phyloP scores from a whole-genome alignment of 1,284 basidiomycete genomes.

The Microbotryum scabiosae region DNA sequence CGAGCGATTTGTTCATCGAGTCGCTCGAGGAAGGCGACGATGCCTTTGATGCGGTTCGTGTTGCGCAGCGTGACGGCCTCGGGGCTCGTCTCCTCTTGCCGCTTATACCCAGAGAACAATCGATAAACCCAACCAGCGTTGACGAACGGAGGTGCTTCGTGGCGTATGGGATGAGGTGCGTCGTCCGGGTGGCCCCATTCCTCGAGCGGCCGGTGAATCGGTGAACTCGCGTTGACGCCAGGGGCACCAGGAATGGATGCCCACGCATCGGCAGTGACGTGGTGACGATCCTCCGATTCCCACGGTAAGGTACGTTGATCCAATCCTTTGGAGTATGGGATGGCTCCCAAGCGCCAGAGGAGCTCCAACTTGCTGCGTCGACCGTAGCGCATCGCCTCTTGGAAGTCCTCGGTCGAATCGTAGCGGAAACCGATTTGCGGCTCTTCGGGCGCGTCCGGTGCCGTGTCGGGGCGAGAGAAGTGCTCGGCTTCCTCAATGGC shows the following conservation, averaged over 20 bases:
- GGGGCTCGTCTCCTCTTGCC: constrained; percentile 32
- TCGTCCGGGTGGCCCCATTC: not conserved
- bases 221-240: constrained; percentile 14
- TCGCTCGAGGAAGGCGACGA: constrained; percentile 35
- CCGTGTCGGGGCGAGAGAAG: constrained; percentile 16
- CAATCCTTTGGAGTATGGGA: constrained; percentile 34
- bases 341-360: constrained; percentile 37
- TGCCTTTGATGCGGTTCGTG: constrained; percentile 37
- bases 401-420: constrained; percentile 35
- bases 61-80: constrained; percentile 34
- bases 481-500: constrained; percentile 21
- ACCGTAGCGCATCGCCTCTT: constrained; percentile 37
- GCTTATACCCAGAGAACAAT: constrained; percentile 35
- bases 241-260: constrained; percentile 32
- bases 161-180: constrained; percentile 12
- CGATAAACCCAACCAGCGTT: constrained; percentile 38
- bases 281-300: constrained; percentile 33
- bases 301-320: constrained; percentile 33
- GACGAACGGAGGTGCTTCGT: constrained; percentile 19
- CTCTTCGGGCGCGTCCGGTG: constrained; percentile 35
- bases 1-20: constrained; percentile 34
- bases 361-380: constrained; percentile 37
- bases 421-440: constrained; percentile 39
- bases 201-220: constrained; percentile 18
- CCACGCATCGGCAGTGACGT: constrained; percentile 33